Evolutionary conservation across 2,329 filamentous ascomycete species (phyloP).

Genomic region (Fusarium sp.): DNA sequence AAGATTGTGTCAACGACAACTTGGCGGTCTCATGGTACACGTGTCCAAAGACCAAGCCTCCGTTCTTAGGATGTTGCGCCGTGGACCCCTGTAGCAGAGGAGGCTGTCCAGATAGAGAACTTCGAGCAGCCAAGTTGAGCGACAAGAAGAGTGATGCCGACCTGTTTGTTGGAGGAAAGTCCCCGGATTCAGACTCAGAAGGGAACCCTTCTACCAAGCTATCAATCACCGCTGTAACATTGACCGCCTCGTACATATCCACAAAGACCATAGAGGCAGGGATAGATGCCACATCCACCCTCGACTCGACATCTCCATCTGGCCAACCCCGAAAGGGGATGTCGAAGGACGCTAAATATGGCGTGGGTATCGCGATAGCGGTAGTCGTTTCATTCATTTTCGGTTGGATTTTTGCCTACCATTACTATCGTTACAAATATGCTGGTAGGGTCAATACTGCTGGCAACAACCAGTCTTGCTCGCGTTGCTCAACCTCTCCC

Average conservation of each 20-base stretch:
- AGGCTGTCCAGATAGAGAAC: constrained; percentile 17
- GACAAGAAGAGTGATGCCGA: not conserved
- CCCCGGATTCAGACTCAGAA: not conserved
- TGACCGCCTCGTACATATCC: not conserved
- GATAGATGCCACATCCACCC: not conserved
- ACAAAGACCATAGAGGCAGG: not conserved
- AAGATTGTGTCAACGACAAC: constrained; percentile 45
- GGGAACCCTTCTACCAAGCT: not conserved
- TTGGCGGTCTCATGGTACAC: constrained; percentile 46
- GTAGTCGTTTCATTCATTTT: not conserved
- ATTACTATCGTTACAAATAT: not conserved
- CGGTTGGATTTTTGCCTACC: not conserved
- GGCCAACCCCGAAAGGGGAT: not conserved
- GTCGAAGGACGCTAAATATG: not conserved
- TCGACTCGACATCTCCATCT: not conserved
- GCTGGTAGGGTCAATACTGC: not conserved
- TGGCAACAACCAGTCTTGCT: not conserved
- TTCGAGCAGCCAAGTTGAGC: constrained; percentile 31
- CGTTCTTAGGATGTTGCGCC: constrained; percentile 54
- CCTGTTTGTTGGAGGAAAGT: not conserved
- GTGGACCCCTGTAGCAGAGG: constrained; percentile 34
- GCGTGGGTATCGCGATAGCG: no score
- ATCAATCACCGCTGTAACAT: not conserved
- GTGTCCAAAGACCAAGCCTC: constrained; percentile 42
- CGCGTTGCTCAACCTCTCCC: not conserved